Base-by-base conservation (phyloP, 176 grass and related monocot species). In the Aechmea fasciata region DNA sequence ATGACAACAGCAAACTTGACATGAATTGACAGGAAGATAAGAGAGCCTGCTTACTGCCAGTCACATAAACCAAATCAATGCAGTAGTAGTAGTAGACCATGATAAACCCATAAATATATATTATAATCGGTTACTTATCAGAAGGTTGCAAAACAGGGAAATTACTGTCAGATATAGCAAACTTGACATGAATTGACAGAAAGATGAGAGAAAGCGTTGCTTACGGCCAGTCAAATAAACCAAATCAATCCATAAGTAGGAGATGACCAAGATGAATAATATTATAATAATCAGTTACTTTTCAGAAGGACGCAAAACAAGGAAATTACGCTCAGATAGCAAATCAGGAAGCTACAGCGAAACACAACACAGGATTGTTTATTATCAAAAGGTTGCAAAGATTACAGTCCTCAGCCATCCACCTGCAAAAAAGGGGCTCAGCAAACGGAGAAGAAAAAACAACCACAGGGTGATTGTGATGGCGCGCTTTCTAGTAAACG, bases 371-470 rank as follows among this genome's bases (percentile, higher is more conserved):
- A 65, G 18, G 3, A 49, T 85, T 82, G 77, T 82, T 87, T 77
- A 87, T 82, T 67, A 59, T 71, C 10, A 63, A 77, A 79, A 85
- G 23, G 72, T 85, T 84, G 82, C 82, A 84, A 69, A 78, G 77
- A 79, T 88, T 88, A 99, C 90, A 99, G 78, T 67, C 69, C 65
- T 19, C 80, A 72, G 72, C 69, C 76, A 83, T 72, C 66, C 41
- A 77, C 87, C 90, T 80, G 84, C 13, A 86, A 99, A 99, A 90
- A 14, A 65, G 67, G 82, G 84, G 73, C 70, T 85, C 84, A 64
- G 79, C 13, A 41, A 41, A 41, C 33, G 4, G n/a, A 61, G 83
- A 57, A 55, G 55, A 80, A 90, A 90, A 93, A 99, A 87, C 86
- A 90, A 90, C 94, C 87, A 62, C 4, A 51, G 33, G 75, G 79